phyloP scores from a whole-genome alignment of 192 early-diverging fungal species.

The Globomyces pollinis-pini region DNA sequence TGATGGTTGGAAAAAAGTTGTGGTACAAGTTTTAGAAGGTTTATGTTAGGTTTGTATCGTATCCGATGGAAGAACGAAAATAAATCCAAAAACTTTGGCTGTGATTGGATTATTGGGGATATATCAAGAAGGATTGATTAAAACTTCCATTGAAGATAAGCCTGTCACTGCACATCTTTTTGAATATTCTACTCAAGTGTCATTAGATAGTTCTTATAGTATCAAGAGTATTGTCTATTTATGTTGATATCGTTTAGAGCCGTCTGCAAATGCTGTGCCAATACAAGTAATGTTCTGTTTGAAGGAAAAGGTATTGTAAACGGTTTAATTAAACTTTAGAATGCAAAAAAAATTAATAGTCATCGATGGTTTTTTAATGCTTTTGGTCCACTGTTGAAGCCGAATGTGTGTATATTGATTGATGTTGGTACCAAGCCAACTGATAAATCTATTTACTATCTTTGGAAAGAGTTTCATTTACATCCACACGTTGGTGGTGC shows the following conservation, averaged over 20 bases:
- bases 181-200: slow-evolving; percentile 57
- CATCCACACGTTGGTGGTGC: slow-evolving; percentile 68
- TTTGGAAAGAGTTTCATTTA: slow-evolving; percentile 77
- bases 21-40: no score
- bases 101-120: slow-evolving; percentile 69
- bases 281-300: slow-evolving; percentile 59
- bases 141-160: slow-evolving; percentile 45
- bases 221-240: no score
- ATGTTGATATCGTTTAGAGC: no score
- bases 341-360: slow-evolving; percentile 61
- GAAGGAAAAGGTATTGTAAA: slow-evolving; percentile 47
- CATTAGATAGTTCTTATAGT: background rate
- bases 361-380: slow-evolving; percentile 67
- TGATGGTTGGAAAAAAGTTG: slow-evolving; percentile 42
- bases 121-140: slow-evolving; percentile 52
- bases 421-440: slow-evolving; percentile 78
- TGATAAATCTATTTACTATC: slow-evolving; percentile 57
- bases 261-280: slow-evolving; percentile 45
- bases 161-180: slow-evolving; percentile 74
- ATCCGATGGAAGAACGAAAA: slow-evolving; percentile 70
- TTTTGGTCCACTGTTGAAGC: slow-evolving; percentile 40
- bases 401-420: slow-evolving; percentile 43
- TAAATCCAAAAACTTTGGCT: slow-evolving; percentile 56
- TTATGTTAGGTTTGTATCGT: slow-evolving; percentile 48
- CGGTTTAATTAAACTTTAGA: slow-evolving; percentile 21